A percentile compares a stretch with the other conserved stretches of the same genome.
Evolutionary conservation across 345 rosid genomes (phyloP).

Genomic region (Populus simonii): DNA sequence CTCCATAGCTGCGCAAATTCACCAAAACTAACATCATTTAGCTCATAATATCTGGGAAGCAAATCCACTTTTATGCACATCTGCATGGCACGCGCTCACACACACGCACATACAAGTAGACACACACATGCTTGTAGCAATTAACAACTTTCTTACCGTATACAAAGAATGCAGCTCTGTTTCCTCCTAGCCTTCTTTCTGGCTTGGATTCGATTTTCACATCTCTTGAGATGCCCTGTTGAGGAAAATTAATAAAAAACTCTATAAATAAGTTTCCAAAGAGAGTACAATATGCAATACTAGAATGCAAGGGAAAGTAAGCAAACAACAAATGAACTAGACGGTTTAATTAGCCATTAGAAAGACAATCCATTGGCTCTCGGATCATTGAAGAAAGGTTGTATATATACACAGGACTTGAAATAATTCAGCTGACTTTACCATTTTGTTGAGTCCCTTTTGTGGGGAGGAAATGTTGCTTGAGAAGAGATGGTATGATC

Average conservation of each 20-base stretch:
- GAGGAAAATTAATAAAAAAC: neutral
- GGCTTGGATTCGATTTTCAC: slow-evolving; percentile 23
- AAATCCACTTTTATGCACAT: neutral
- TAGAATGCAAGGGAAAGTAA: neutral
- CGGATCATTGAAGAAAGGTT: neutral
- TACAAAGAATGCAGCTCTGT: slow-evolving; percentile 49
- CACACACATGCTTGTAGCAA: too few relatives aligned
- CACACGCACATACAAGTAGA: too few relatives aligned
- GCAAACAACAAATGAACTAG: neutral
- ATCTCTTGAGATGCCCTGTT: slow-evolving; percentile 31
- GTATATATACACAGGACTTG: neutral
- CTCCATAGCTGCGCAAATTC: slow-evolving; percentile 37
- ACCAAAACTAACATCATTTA: neutral
- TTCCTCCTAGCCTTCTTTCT: slow-evolving; percentile 39
- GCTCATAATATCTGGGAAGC: neutral
- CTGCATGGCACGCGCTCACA: too few relatives aligned
- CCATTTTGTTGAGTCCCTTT: slow-evolving; percentile 23
- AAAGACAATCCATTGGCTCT: neutral
- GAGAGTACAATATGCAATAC: neutral
- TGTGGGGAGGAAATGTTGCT: neutral
- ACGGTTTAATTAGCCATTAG: neutral
- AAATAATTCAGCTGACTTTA: slow-evolving; percentile 6
- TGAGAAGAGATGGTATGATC: neutral
- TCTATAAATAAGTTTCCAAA: neutral
- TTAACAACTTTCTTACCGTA: slow-evolving; percentile 28